Evolutionary conservation across 306 rosid species (phyloP).

Genomic region (Phaseolus lunatus): DNA sequence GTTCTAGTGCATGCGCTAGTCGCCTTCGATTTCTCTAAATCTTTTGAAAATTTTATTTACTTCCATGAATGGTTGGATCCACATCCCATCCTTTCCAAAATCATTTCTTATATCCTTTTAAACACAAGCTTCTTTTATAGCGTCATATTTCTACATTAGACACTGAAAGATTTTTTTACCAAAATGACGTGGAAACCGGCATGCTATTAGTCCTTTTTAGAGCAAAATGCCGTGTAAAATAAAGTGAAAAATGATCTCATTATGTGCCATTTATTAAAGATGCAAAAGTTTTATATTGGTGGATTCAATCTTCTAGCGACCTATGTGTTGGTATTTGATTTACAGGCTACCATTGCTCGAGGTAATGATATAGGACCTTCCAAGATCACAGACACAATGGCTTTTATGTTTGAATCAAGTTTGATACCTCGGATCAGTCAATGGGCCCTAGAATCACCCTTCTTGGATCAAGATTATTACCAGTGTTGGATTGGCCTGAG

Average conservation of each 20-base stretch:
- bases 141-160: neutral
- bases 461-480: slow-evolving; percentile 84
- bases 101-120: neutral
- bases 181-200: neutral
- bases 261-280: neutral
- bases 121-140: neutral
- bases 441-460: slow-evolving; percentile 85
- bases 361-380: slow-evolving; percentile 76
- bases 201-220: neutral
- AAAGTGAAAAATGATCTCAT: neutral
- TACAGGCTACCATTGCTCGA: slow-evolving; percentile 72
- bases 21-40: neutral
- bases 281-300: neutral
- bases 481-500: slow-evolving; percentile 88
- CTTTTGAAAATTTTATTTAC: neutral
- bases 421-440: slow-evolving; percentile 75
- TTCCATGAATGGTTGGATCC: neutral
- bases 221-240: neutral
- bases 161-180: neutral
- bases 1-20: neutral
- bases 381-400: slow-evolving; percentile 77
- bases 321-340: neutral
- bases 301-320: slow-evolving; percentile 22
- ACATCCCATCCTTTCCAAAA: neutral
- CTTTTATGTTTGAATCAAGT: slow-evolving; percentile 93